Evolutionary conservation across 768 basidiomycete species (phyloP).

Genomic region (Kwoniella dendrophila): DNA sequence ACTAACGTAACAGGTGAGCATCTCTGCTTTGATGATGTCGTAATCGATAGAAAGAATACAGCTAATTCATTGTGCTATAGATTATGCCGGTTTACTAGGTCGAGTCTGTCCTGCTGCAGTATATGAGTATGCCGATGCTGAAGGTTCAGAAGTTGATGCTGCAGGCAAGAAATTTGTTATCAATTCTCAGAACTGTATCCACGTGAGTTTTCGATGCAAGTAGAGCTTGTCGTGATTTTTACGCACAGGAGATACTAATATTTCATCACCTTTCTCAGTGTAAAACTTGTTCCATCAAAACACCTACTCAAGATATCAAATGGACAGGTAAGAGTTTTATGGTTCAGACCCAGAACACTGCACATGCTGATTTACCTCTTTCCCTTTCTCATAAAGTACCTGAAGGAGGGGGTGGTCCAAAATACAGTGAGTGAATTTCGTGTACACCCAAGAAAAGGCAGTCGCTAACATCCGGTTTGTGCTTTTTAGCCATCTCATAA

Average conservation of each 20-base stretch:
- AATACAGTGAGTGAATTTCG: slow-evolving; percentile 77
- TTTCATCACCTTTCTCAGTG: slow-evolving; percentile 62
- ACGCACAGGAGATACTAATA: too few relatives aligned
- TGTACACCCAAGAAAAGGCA: too few relatives aligned
- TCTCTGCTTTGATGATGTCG: too few relatives aligned
- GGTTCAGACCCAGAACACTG: too few relatives aligned
- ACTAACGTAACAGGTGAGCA: slow-evolving; percentile 61
- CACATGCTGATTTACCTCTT: not conserved
- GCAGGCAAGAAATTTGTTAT: slow-evolving; percentile 87
- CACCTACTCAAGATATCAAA: slow-evolving; percentile 89
- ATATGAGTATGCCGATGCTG: slow-evolving; percentile 89
- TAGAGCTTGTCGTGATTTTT: too few relatives aligned
- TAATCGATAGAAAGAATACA: not conserved
- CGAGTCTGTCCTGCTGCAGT: slow-evolving; percentile 92
- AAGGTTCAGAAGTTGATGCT: slow-evolving; percentile 64
- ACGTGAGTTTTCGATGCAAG: too few relatives aligned
- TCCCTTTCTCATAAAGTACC: slow-evolving; percentile 65
- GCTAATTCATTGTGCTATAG: slow-evolving; percentile 32
- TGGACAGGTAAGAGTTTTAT: slow-evolving; percentile 62
- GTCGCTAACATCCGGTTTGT: not conserved
- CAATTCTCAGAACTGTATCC: slow-evolving; percentile 71
- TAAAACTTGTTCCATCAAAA: slow-evolving; percentile 94
- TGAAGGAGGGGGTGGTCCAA: slow-evolving; percentile 94
- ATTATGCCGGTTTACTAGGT: slow-evolving; percentile 85
- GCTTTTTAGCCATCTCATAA: slow-evolving; percentile 32